phyloP scores from a whole-genome alignment of 1,139 yeast genomes.

The Nakaseomyces bracarensis region DNA sequence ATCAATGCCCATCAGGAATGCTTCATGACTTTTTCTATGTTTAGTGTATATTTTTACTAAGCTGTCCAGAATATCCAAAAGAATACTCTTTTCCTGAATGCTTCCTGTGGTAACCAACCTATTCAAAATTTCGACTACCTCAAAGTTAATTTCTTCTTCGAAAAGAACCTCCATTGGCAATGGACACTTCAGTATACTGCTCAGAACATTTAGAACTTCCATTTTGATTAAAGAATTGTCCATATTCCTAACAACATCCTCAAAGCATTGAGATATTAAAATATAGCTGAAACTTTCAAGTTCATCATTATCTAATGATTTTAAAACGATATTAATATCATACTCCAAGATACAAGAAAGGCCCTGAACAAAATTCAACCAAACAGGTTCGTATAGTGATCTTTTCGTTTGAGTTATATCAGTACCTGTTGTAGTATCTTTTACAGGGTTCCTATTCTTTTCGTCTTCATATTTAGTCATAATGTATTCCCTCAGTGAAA shows the following conservation, averaged over 20 bases:
- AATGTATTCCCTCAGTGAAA: constrained; percentile 67
- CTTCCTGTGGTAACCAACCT: constrained; percentile 58
- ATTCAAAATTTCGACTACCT: constrained; percentile 68
- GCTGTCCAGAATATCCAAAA: constrained; percentile 50
- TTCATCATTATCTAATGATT: constrained; percentile 40
- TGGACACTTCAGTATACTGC: constrained; percentile 48
- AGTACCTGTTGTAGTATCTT: not conserved
- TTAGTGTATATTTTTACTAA: constrained; percentile 34
- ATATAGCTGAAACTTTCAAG: constrained; percentile 71
- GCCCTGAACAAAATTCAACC: constrained; percentile 77
- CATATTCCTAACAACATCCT: constrained; percentile 45
- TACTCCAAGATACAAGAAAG: constrained; percentile 57
- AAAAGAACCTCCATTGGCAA: constrained; percentile 55
- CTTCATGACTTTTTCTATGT: constrained; percentile 29
- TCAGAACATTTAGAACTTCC: constrained; percentile 47
- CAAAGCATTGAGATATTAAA: constrained; percentile 77
- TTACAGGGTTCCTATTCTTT: not conserved
- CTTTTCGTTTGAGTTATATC: constrained; percentile 5
- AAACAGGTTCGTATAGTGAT: constrained; percentile 51
- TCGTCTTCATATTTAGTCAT: constrained; percentile 44
- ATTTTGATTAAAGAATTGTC: constrained; percentile 26
- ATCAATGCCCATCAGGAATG: constrained; percentile 50
- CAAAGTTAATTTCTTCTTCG: constrained; percentile 63
- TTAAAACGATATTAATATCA: constrained; percentile 39
- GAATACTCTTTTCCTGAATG: constrained; percentile 42